Percentiles rank a stretch among this genome's conserved stretches.
These are phyloP conservation scores for Wakefieldia striispora DNA, from an alignment of 768 basidiomycete genomes.

Conservation along the genomic window DNA sequence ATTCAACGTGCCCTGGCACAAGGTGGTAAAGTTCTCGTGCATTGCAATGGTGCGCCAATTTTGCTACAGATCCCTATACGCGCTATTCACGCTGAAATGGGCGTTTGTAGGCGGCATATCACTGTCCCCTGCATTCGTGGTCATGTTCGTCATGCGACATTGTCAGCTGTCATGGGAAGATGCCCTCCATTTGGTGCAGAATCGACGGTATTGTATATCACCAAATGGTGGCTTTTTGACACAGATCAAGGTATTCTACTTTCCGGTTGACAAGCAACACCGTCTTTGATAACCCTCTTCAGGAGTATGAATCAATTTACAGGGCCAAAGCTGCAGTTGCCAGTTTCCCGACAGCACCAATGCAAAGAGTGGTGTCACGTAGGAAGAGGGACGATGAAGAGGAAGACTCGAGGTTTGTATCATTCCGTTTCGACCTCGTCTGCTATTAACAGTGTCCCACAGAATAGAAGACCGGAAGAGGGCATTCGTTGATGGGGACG, in stretches of 20 bases:
- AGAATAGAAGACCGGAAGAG: conserved; percentile 48
- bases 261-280: not conserved
- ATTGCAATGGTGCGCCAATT: conserved; percentile 71
- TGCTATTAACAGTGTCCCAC: not conserved
- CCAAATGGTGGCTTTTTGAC: conserved; percentile 90
- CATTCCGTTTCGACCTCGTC: not conserved
- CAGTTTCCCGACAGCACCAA: conserved; percentile 45
- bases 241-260: conserved; percentile 73
- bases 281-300: not conserved
- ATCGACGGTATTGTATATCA: conserved; percentile 89
- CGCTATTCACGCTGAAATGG: not conserved
- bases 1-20: conserved; percentile 58
- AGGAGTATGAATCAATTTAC: conserved; percentile 96
- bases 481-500: conserved; percentile 32
- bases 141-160: conserved; percentile 92
- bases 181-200: conserved; percentile 84
- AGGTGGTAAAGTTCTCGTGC: conserved; percentile 79
- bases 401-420: conserved; percentile 47
- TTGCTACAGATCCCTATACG: not conserved
- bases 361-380: conserved; percentile 44
- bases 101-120: conserved; percentile 70
- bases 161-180: conserved; percentile 84
- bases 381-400: conserved; percentile 78
- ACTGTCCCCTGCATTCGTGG: conserved; percentile 83
- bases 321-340: conserved; percentile 72